A percentile compares a stretch with the other conserved stretches of the same genome.
These are phyloP conservation scores for Silene latifolia DNA, from an alignment of 148 eudicot genomes.

Conservation along the genomic window DNA sequence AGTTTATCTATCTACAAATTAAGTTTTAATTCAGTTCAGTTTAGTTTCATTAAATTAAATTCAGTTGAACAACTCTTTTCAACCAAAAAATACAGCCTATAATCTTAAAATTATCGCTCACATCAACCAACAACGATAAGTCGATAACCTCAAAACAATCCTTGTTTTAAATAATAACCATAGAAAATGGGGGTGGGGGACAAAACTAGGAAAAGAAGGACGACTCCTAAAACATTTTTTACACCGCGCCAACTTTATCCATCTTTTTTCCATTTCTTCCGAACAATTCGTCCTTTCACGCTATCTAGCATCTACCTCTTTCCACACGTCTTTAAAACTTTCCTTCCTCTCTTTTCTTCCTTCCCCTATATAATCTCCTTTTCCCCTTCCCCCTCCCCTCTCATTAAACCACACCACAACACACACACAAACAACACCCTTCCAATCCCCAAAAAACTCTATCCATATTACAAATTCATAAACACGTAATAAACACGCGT, in stretches of 20 bases:
- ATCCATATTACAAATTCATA: not conserved
- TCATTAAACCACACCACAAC: not conserved
- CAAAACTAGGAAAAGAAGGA: not conserved
- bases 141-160: too few species aligned
- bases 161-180: not conserved
- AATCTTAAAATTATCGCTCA: too few species aligned
- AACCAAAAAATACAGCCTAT: too few species aligned
- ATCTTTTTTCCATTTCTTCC: too few species aligned
- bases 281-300: conserved; percentile 18
- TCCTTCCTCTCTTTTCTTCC: not conserved
- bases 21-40: too few species aligned
- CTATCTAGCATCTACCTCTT: conserved; percentile 9
- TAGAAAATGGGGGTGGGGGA: not conserved
- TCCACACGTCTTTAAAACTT: conserved; percentile 24
- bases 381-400: not conserved
- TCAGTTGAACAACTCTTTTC: too few species aligned
- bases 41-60: too few species aligned
- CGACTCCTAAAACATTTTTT: not conserved
- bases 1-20: too few species aligned
- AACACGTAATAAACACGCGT: too few species aligned
- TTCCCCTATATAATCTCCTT: conserved; percentile 6
- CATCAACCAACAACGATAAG: too few species aligned
- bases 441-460: not conserved
- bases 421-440: too few species aligned
- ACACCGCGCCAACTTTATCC: too few species aligned